Evolutionary conservation across 129 eudicot genomes (phyloP).

Genomic region (Chrysanthemum lavandulifolium): DNA sequence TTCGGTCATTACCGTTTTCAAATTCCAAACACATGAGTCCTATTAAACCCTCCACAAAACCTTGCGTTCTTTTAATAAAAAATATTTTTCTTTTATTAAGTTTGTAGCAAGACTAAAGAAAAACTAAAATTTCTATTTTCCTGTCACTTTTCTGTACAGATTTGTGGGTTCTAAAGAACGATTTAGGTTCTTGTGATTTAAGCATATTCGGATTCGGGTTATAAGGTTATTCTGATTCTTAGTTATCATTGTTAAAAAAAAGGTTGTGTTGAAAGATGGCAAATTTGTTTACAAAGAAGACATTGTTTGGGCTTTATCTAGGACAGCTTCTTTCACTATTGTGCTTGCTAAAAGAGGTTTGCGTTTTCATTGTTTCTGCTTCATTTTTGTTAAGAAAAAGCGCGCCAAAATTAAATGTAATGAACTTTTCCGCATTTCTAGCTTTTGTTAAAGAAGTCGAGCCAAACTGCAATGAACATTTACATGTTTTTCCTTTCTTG

Average conservation of each 20-base stretch:
- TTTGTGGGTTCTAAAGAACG: conserved; percentile 10
- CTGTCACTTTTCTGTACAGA: not conserved
- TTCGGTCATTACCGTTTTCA: too few species aligned
- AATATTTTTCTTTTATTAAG: not conserved
- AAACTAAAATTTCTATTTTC: not conserved
- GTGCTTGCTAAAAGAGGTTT: conserved; percentile 85
- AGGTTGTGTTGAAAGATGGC: conserved; percentile 34
- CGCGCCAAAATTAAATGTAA: too few species aligned
- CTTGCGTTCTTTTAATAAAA: too few species aligned
- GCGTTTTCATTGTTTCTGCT: conserved; percentile 8
- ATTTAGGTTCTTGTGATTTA: conserved; percentile 16
- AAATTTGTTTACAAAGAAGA: conserved; percentile 44
- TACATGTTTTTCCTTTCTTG: too few species aligned
- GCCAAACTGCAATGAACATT: too few species aligned
- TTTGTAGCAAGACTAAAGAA: too few species aligned
- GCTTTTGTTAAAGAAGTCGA: too few species aligned
- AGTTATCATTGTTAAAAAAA: not conserved
- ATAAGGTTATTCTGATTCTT: not conserved
- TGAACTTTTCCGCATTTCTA: too few species aligned
- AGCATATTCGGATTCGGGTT: conserved; percentile 10
- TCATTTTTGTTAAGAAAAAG: too few species aligned
- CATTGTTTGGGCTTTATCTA: conserved; percentile 53
- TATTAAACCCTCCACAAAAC: not conserved
- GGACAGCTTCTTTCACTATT: conserved; percentile 83
- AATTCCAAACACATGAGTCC: too few species aligned